Evolutionary conservation across 1,284 basidiomycete genomes (phyloP), one percentile per base, ranked within the genome.

Genomic region (Ceratobasidium sp.): DNA sequence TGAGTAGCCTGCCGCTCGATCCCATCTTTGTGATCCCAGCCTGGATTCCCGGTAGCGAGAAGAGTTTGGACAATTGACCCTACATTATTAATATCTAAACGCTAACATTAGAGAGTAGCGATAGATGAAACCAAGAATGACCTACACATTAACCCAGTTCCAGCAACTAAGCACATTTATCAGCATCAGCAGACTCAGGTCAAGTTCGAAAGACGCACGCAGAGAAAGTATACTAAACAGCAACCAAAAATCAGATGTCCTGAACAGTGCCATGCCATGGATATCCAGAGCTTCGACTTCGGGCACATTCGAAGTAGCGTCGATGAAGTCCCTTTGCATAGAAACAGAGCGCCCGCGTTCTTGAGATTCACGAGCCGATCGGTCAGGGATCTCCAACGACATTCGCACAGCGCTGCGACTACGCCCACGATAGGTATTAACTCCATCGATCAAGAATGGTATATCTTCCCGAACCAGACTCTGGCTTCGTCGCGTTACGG

Each of bases 31-130:
- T 87, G 86, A 76, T 94, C 88, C 76, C 91, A 93, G 2, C 84
- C 77, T 30, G 85, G 80, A 58, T 89, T 86, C 6, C 86, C 86
- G 74, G 90, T 84, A 14, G 90, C 87, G 74, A 89, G 93, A 14
- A 98, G 84, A 0, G 93, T 93, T 78, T 93, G 90, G 0, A 95
- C 89, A 79, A 97, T 94, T 0, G 92, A 91, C n/a, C 95, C 95
- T 26, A 94, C 94, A 76, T 98, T 98, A 81, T 97, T 97, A 82
- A 97, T 97, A 77, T 92, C 91, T 93, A 76, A 16, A 34, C 43
- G 45, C 41, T 34, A 23, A n/a, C 16, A 55, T 65, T n/a, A 55
- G 72, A 45, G 39, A 43, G n/a, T 9, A 64, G 10, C 39, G 50
- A 57, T 58, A 30, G 34, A 58, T 2, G 59, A 26, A 26, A 48